Evolutionary conservation across 208 protist species (phyloP).

Genomic region (Crithidia acanthocephali): DNA sequence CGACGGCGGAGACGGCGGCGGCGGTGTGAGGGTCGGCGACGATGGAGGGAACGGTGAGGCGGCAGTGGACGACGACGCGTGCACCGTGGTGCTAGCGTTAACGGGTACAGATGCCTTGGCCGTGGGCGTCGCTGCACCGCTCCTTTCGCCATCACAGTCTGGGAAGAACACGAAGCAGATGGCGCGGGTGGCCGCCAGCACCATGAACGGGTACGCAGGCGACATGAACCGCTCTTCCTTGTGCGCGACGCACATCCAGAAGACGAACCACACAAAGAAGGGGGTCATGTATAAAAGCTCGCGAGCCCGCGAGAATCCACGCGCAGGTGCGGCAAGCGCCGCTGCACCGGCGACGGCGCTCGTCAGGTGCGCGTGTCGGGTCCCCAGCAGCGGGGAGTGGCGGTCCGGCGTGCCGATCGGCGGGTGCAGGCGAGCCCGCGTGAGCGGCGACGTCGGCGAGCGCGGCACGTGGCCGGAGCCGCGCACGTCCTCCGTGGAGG

Average conservation of each 20-base stretch:
- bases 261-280: conserved; percentile 89
- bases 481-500: conserved; percentile 6
- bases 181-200: conserved; percentile 71
- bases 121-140: neutral
- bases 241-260: conserved; percentile 91
- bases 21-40: neutral
- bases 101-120: too few species aligned
- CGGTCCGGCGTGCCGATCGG: neutral
- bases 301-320: conserved; percentile 33
- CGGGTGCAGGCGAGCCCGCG: conserved; percentile 1
- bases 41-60: neutral
- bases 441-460: conserved; percentile 8
- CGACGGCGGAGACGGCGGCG: neutral
- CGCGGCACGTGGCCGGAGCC: neutral
- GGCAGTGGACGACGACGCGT: neutral
- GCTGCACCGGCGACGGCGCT: neutral
- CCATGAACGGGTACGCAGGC: conserved; percentile 92
- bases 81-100: neutral
- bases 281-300: conserved; percentile 70
- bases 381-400: conserved; percentile 7
- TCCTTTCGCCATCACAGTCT: neutral
- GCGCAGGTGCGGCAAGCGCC: neutral
- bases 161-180: conserved; percentile 42
- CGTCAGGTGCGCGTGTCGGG: conserved; percentile 2
- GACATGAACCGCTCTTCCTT: conserved; percentile 97